A percentile compares a stretch with the other conserved stretches of the same genome.
phyloP scores from a whole-genome alignment of 768 basidiomycete genomes.

The Mycena crocata region DNA sequence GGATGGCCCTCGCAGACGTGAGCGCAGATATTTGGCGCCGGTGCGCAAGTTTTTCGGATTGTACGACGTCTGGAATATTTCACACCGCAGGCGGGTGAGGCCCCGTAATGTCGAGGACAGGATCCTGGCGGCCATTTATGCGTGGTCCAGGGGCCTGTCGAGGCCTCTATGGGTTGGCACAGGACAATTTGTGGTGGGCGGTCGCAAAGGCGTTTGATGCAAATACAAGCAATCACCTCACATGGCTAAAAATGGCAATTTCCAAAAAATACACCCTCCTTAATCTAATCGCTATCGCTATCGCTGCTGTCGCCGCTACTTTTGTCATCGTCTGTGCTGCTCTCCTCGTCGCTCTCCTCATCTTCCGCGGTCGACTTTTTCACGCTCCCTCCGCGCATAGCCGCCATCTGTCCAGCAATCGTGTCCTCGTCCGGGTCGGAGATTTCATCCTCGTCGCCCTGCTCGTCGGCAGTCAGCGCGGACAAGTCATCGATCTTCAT shows the following conservation, averaged over 20 bases:
- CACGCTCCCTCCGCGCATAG: conserved; percentile 89
- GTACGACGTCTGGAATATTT: conserved; percentile 88
- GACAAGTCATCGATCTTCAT: conserved; percentile 86
- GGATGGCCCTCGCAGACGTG: conserved; percentile 84
- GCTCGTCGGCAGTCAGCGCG: conserved; percentile 65
- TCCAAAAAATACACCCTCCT: conserved; percentile 17
- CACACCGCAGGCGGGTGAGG: conserved; percentile 73
- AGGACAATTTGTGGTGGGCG: neutral
- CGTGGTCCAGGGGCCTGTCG: neutral
- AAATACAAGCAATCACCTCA: conserved; percentile 13
- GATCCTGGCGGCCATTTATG: conserved; percentile 1
- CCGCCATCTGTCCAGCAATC: conserved; percentile 97
- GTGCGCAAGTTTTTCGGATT: conserved; percentile 87
- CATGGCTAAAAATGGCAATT: conserved; percentile 10
- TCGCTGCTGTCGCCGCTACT: conserved; percentile 67
- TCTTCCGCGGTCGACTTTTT: conserved; percentile 68
- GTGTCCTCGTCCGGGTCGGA: conserved; percentile 98
- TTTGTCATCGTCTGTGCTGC: conserved; percentile 62
- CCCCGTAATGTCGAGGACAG: conserved; percentile 38
- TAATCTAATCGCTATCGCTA: conserved; percentile 59
- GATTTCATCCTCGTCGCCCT: conserved; percentile 88
- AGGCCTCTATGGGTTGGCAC: neutral
- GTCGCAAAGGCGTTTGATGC: neutral
- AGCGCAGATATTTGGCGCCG: conserved; percentile 92
- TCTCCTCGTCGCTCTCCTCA: conserved; percentile 64